Evolutionary conservation across 441 rosid genomes (phyloP).

Genomic region (Capsella rubella): DNA sequence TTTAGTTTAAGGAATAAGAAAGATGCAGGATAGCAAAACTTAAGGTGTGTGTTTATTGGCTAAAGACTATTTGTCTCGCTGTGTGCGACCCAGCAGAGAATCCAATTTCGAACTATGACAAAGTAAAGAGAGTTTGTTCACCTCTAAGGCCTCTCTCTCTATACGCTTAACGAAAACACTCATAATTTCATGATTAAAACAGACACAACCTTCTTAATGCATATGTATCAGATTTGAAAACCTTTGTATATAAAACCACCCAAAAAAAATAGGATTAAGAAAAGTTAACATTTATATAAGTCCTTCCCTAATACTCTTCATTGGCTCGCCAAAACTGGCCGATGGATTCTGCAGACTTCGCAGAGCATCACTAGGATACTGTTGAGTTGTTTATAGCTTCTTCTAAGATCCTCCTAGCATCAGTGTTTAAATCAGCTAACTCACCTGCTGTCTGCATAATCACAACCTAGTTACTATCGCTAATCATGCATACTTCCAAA

Average conservation of each 20-base stretch:
- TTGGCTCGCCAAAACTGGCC: slow-evolving; percentile 17
- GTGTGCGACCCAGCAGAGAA: background rate
- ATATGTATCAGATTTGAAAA: background rate
- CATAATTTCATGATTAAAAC: background rate
- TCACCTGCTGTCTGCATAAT: slow-evolving; percentile 73
- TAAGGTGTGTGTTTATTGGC: background rate
- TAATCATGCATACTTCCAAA: background rate
- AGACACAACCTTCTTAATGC: slow-evolving; percentile 5
- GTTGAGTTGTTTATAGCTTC: slow-evolving; percentile 47
- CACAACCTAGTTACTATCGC: slow-evolving; percentile 32
- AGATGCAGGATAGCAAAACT: background rate
- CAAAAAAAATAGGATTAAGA: background rate
- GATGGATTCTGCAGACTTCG: slow-evolving; percentile 5
- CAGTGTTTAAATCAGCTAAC: slow-evolving; percentile 70
- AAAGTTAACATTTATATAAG: background rate
- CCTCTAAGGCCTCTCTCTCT: background rate
- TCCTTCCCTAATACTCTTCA: background rate
- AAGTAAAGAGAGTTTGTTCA: too few species aligned
- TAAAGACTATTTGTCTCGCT: background rate
- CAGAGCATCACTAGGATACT: slow-evolving; percentile 8
- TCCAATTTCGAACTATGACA: background rate
- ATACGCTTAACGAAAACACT: slow-evolving; percentile 7
- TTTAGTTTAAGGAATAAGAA: background rate
- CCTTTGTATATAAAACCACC: slow-evolving; percentile 21
- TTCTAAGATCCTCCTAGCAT: slow-evolving; percentile 68